These are phyloP conservation scores for Populus trichocarpa DNA, from an alignment of 441 rosid genomes.

Conservation along the genomic window DNA sequence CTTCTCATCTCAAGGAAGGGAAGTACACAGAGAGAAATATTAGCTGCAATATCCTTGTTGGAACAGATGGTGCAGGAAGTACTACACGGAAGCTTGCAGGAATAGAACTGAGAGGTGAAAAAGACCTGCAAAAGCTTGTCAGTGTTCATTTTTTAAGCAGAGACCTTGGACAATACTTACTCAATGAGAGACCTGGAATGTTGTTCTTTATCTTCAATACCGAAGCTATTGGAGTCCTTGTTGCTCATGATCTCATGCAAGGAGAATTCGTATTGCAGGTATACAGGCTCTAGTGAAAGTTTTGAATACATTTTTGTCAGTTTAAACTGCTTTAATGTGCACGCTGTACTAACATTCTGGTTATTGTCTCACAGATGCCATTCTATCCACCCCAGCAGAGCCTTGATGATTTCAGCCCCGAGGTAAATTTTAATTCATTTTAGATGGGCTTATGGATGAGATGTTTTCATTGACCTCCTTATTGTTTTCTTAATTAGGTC, in stretches of 20 bases:
- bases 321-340: no score
- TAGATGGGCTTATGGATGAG: neutral
- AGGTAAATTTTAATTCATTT: conserved; percentile 43
- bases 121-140: conserved; percentile 83
- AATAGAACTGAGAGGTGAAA: conserved; percentile 68
- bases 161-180: conserved; percentile 72
- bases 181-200: conserved; percentile 82
- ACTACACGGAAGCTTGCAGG: conserved; percentile 61
- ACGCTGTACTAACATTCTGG: no score
- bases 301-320: no score
- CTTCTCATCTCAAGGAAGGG: conserved; percentile 51
- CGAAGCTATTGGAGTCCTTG: conserved; percentile 85
- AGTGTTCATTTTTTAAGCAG: conserved; percentile 87
- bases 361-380: no score
- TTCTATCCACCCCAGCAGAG: conserved; percentile 64
- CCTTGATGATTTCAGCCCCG: conserved; percentile 62
- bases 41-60: conserved; percentile 64
- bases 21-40: conserved; percentile 46
- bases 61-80: conserved; percentile 93
- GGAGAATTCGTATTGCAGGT: no score
- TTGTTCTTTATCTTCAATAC: conserved; percentile 86
- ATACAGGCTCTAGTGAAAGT: no score
- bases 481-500: neutral
- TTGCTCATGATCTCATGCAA: conserved; percentile 79
- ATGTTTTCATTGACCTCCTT: neutral